Conservation (phyloP, 1,139 yeast species). For the Kodamaea plutei region DNA sequence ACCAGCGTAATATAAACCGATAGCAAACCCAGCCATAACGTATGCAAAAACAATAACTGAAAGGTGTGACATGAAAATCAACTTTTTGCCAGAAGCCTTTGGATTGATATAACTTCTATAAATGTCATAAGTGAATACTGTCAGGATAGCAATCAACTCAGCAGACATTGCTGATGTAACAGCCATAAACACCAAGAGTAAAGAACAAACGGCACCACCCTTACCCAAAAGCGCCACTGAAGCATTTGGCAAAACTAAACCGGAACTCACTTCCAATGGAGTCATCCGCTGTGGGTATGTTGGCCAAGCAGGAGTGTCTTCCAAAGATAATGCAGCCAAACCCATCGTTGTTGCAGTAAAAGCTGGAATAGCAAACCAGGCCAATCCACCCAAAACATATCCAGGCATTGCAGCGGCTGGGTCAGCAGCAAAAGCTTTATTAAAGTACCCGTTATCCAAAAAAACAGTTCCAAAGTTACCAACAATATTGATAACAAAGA, state of each 20-base stretch:
- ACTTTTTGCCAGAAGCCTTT: constrained; percentile 64
- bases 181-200: constrained; percentile 78
- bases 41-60: constrained; percentile 64
- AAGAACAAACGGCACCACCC: constrained; percentile 81
- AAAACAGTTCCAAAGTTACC: constrained; percentile 91
- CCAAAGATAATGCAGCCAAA: constrained; percentile 69
- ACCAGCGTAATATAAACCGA: constrained; percentile 77
- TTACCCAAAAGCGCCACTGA: constrained; percentile 81
- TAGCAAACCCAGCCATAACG: constrained; percentile 75
- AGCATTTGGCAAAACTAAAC: constrained; percentile 81
- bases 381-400: constrained; percentile 81
- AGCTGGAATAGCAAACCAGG: constrained; percentile 90
- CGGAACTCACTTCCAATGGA: constrained; percentile 68
- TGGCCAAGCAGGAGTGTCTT: constrained; percentile 66
- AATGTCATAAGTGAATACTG: constrained; percentile 79
- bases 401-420: constrained; percentile 89
- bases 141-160: constrained; percentile 81
- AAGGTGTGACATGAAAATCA: constrained; percentile 64
- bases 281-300: constrained; percentile 67
- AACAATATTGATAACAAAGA: constrained; percentile 75
- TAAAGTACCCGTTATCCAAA: constrained; percentile 86
- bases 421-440: constrained; percentile 82
- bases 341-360: constrained; percentile 82
- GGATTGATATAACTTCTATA: constrained; percentile 80
- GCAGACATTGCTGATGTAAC: constrained; percentile 82